These are phyloP conservation scores for Verruconis gallopava DNA, from an alignment of 2,329 filamentous ascomycete genomes.

Conservation along the genomic window DNA sequence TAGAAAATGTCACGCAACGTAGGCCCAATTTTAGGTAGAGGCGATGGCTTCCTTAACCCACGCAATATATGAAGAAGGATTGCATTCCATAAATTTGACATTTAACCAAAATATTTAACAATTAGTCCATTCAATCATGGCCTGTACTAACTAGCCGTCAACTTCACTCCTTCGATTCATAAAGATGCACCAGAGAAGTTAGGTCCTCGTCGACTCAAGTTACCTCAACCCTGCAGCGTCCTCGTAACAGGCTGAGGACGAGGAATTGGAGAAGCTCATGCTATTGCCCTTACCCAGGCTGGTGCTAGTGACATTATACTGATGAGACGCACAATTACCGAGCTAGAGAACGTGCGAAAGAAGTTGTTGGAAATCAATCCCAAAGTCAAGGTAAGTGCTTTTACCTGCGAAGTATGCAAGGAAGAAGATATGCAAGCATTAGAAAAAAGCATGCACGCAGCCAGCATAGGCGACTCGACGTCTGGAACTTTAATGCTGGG, in stretches of 20 bases:
- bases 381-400: neutral
- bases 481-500: constrained; percentile 7
- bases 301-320: neutral
- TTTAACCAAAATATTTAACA: too few species aligned
- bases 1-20: too few species aligned
- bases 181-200: neutral
- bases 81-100: too few species aligned
- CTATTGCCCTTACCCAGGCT: constrained; percentile 4
- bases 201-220: neutral
- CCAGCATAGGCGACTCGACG: constrained; percentile 7
- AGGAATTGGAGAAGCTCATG: constrained; percentile 7
- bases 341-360: neutral
- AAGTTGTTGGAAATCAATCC: neutral
- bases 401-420: neutral
- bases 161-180: neutral
- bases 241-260: constrained; percentile 4
- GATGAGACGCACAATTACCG: neutral
- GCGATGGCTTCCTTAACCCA: too few species aligned
- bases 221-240: neutral
- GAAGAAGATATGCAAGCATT: neutral
- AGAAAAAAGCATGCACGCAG: neutral
- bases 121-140: too few species aligned
- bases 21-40: too few species aligned
- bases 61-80: too few species aligned
- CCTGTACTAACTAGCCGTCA: too few species aligned